phyloP scores from a whole-genome alignment of 2,329 filamentous ascomycete genomes.

The Curvularia eragrostidis region DNA sequence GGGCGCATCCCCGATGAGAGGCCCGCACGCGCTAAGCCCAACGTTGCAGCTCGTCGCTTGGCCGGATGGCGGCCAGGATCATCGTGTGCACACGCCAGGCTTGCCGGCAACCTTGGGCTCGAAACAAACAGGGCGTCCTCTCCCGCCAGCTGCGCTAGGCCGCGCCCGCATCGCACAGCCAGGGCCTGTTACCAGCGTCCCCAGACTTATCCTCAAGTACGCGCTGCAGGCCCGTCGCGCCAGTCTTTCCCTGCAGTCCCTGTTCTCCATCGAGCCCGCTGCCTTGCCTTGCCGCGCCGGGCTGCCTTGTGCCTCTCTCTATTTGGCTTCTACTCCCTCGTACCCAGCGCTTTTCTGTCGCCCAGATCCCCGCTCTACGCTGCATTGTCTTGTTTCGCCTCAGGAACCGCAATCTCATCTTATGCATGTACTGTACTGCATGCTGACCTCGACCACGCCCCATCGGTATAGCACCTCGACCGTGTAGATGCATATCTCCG shows the following conservation, averaged over 20 bases:
- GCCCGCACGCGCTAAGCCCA: constrained; percentile 41
- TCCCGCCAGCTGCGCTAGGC: constrained; percentile 45
- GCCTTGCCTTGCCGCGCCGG: no score
- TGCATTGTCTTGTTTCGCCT: constrained; percentile 44
- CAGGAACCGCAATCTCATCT: constrained; percentile 42
- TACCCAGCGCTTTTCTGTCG: constrained; percentile 37
- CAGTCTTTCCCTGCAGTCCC: constrained; percentile 44
- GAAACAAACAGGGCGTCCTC: constrained; percentile 42
- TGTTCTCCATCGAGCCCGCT: constrained; percentile 3
- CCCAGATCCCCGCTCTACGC: constrained; percentile 33
- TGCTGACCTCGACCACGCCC: constrained; percentile 44
- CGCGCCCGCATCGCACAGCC: constrained; percentile 45
- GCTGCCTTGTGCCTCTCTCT: constrained; percentile 5
- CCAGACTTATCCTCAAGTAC: constrained; percentile 47
- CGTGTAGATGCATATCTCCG: constrained; percentile 44
- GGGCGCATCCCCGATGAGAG: constrained; percentile 41
- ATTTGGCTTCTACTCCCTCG: constrained; percentile 25
- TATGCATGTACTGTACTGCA: constrained; percentile 46
- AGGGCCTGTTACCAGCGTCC: constrained; percentile 39
- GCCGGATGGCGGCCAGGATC: constrained; percentile 38
- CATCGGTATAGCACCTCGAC: constrained; percentile 39
- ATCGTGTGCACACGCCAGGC: constrained; percentile 31
- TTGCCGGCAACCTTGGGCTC: constrained; percentile 38
- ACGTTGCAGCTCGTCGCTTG: constrained; percentile 40
- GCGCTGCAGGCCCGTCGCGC: constrained; percentile 42